phyloP scores from a whole-genome alignment of 208 protist species.

The Trypanosomatidae sp. region DNA sequence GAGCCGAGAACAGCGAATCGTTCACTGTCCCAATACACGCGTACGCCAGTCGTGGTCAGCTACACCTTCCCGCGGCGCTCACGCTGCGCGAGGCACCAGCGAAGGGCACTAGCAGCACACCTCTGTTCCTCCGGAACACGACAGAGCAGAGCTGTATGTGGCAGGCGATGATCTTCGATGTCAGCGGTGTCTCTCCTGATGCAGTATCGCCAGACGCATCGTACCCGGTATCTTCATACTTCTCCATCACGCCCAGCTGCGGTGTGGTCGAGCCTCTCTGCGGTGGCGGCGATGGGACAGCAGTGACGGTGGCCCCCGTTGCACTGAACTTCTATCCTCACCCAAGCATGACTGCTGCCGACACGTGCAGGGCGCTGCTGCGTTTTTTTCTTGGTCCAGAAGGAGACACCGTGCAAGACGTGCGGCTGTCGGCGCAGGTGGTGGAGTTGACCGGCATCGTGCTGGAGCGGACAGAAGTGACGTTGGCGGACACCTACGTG shows the following conservation, averaged over 20 bases:
- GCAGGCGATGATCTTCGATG: constrained; percentile 46
- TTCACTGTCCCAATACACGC: constrained; percentile 89
- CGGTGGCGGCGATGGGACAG: constrained; percentile 24
- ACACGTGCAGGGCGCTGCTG: constrained; percentile 33
- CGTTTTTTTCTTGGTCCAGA: constrained; percentile 85
- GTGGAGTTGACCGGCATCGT: constrained; percentile 69
- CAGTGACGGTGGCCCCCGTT: constrained; percentile 29
- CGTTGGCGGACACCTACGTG: constrained; percentile 90
- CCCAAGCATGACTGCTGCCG: constrained; percentile 13
- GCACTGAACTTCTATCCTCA: constrained; percentile 26
- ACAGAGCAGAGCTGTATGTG: constrained; percentile 57
- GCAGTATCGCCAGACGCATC: constrained; percentile 13
- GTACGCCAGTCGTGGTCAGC: constrained; percentile 69
- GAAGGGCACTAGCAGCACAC: constrained; percentile 52
- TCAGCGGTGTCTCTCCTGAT: not conserved
- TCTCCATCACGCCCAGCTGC: constrained; percentile 52
- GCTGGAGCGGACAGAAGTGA: constrained; percentile 60
- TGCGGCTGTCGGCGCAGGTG: constrained; percentile 55
- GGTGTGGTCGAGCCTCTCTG: constrained; percentile 73
- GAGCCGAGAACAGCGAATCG: constrained; percentile 81
- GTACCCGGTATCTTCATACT: constrained; percentile 60
- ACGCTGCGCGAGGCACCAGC: constrained; percentile 72
- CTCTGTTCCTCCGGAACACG: constrained; percentile 92
- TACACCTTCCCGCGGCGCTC: constrained; percentile 84
- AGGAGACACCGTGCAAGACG: constrained; percentile 75